phyloP scores from a whole-genome alignment of 805 yeast genomes.

The Novakomyces olei region DNA sequence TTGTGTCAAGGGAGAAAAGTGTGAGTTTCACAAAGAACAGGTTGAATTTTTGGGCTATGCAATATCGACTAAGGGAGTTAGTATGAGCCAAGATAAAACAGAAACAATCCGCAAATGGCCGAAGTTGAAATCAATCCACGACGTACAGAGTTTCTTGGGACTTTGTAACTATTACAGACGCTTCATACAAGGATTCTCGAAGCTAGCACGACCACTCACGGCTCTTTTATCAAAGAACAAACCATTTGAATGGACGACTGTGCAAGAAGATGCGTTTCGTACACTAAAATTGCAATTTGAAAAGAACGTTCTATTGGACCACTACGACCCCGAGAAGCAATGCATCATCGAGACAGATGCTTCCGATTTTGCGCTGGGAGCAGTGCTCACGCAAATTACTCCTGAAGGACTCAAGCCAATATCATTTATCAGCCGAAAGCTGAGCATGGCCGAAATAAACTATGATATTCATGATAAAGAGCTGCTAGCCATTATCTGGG shows the following conservation, averaged over 20 bases:
- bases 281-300: neutral
- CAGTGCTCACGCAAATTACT: constrained; percentile 3
- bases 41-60: constrained; percentile 6
- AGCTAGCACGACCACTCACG: neutral
- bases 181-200: neutral
- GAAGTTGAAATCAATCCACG: neutral
- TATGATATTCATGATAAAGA: constrained; percentile 7
- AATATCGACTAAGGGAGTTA: constrained; percentile 5
- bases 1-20: constrained; percentile 6
- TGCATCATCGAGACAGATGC: constrained; percentile 7
- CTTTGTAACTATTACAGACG: neutral
- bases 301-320: neutral
- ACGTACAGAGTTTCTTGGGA: neutral
- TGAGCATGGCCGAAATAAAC: constrained; percentile 5
- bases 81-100: neutral
- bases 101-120: neutral
- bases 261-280: neutral
- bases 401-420: too few species aligned
- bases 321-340: neutral
- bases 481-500: constrained; percentile 4
- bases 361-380: constrained; percentile 3
- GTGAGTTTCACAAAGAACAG: constrained; percentile 6
- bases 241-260: neutral
- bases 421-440: constrained; percentile 2
- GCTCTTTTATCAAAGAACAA: neutral